Base-by-base conservation (phyloP, 495 filamentous ascomycete genomes). In the Trichocladium antarcticum region DNA sequence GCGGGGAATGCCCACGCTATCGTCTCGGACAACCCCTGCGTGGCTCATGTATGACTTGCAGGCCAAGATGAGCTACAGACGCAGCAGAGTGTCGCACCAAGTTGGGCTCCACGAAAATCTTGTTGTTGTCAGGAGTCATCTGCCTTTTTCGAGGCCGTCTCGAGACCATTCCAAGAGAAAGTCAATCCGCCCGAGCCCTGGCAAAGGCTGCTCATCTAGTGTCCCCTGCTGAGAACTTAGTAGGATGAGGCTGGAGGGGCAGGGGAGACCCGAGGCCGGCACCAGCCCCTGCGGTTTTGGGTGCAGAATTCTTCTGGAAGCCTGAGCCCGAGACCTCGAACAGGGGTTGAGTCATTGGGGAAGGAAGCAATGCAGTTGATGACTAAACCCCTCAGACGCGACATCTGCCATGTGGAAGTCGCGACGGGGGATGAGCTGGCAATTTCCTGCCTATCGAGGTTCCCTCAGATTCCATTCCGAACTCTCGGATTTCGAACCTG, bases 301-400 rank as follows among this genome's bases (percentile, higher is more conserved):
- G 32, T 21, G 42, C 8, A 22, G 48, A 56, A 56, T 48, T 51
- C 15, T 59, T 59, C 57, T 59, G 53, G 57, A 59, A 59, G 57
- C 49, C 42, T 27, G 24, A 27, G n/a, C n/a, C n/a, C n/a, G n/a
- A n/a, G 14, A 16, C 9, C 14, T 28, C 8, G 17, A 36, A 17
- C 24, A 27, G 24, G 24, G 24, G 24, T 27, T 8, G 4, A n/a
- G 4, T 27, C 4, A 6, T 32, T 4, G 31, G 12, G 38, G 20
- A 20, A 41, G 20, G 12, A 12, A 41, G 35, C 17, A 38, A 12
- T 14, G 7, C 17, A 38, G 37, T 9, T 12, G 28, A 42, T 49
- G 47, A 49, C 47, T 42, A 40, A n/a, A 49, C 9, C 20, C 28
- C 31, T 32, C 31, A 32, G 39, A 15, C 20, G 3, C 19, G 17